Evolutionary conservation across 345 rosid species (phyloP).

Genomic region (Dipteronia sinensis): DNA sequence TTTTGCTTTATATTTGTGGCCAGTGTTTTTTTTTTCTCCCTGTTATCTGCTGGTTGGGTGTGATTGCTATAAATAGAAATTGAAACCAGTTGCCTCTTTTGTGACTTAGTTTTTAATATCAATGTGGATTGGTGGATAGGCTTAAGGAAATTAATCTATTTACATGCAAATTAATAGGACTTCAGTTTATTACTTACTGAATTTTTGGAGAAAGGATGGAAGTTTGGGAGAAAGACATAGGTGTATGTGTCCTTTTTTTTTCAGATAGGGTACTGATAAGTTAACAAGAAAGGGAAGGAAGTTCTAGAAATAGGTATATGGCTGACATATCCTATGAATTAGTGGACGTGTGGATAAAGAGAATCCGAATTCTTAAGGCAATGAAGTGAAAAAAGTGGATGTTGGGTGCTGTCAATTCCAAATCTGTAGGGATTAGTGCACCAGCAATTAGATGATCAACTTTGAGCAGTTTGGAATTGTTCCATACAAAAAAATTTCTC

Average conservation of each 20-base stretch:
- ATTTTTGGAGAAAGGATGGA: too few species aligned
- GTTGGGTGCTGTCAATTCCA: neutral
- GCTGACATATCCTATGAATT: neutral
- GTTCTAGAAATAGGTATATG: neutral
- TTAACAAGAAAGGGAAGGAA: neutral
- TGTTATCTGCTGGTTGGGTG: neutral
- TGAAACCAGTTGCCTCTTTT: neutral
- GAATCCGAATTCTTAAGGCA: neutral
- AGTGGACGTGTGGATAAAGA: neutral
- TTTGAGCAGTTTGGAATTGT: neutral
- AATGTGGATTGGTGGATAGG: neutral
- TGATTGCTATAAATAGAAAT: neutral
- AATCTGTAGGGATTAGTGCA: neutral
- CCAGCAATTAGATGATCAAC: neutral
- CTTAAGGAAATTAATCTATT: too few species aligned
- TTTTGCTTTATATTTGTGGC: slow-evolving; percentile 9
- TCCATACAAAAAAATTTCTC: too few species aligned
- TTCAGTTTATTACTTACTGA: neutral
- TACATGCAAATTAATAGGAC: neutral
- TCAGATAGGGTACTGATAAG: neutral
- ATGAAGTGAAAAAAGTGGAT: neutral
- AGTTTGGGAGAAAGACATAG: neutral
- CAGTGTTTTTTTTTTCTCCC: neutral
- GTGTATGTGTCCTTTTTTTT: too few species aligned
- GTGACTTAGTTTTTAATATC: neutral